Evolutionary conservation across 75 land plant genomes (phyloP).

Genomic region (Picea sitchensis): DNA sequence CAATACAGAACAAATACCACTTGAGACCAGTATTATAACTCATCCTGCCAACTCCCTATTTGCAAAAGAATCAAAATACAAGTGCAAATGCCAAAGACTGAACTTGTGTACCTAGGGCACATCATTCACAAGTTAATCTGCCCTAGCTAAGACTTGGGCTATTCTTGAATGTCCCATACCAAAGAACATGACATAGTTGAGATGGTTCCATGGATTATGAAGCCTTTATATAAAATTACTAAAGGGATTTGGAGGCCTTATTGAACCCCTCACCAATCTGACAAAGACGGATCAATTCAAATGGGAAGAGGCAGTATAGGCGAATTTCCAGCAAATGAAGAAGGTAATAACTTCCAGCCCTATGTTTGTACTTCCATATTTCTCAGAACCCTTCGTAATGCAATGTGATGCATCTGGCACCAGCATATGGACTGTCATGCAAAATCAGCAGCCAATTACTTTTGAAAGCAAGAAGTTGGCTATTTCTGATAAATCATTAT

Average conservation of each 20-base stretch:
- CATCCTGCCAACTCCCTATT: too few species aligned
- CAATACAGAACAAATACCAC: too few species aligned
- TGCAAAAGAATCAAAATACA: too few species aligned
- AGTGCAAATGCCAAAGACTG: too few species aligned
- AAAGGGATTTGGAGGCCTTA: not conserved
- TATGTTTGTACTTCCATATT: constrained; percentile 4
- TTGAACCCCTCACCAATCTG: not conserved
- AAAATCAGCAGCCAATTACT: not conserved
- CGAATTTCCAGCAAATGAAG: not conserved
- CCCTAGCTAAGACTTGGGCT: too few species aligned
- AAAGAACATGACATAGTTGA: not conserved
- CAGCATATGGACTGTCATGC: not conserved
- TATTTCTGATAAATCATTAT: not conserved
- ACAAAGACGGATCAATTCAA: not conserved
- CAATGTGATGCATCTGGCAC: not conserved
- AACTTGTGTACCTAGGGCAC: too few species aligned
- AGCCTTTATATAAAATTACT: not conserved
- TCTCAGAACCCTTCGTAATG: not conserved
- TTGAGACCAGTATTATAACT: too few species aligned
- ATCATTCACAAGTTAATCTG: too few species aligned
- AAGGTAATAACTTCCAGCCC: not conserved
- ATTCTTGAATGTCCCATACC: too few species aligned
- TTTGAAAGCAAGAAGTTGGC: not conserved
- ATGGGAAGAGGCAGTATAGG: not conserved
- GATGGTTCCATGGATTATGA: not conserved